These are phyloP conservation scores for Anethum foeniculum DNA, from an alignment of 140 eudicot genomes.

Conservation along the genomic window DNA sequence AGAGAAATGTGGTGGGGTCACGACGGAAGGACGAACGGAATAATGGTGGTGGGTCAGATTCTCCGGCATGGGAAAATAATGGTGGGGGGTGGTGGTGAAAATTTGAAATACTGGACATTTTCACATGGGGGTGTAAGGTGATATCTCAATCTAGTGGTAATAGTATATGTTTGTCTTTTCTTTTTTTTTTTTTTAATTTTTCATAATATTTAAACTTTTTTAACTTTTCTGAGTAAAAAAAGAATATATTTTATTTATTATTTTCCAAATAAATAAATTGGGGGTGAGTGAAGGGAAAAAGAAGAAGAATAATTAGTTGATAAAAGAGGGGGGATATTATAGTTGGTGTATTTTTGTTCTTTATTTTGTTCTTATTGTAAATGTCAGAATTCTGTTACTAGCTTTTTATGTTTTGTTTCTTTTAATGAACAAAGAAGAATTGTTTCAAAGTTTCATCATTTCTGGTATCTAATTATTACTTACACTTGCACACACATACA, in stretches of 20 bases:
- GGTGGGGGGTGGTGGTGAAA: conserved; percentile 1
- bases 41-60: neutral
- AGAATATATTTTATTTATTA: conserved; percentile 7
- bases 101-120: conserved; percentile 1
- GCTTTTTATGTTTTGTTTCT: conserved; percentile 12
- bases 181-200: too few species aligned
- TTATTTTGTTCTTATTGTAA: conserved; percentile 1
- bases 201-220: neutral
- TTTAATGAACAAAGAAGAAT: neutral
- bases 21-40: conserved; percentile 2
- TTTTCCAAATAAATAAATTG: neutral
- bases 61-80: neutral
- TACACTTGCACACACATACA: neutral
- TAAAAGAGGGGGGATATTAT: neutral
- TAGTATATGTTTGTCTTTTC: neutral
- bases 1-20: neutral
- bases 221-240: neutral
- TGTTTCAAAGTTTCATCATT: conserved; percentile 5
- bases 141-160: conserved; percentile 4
- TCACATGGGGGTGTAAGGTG: conserved; percentile 11
- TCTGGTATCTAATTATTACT: neutral
- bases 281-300: conserved; percentile 7
- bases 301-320: conserved; percentile 4
- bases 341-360: conserved; percentile 7
- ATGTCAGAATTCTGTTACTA: conserved; percentile 11